A percentile compares a stretch with the other conserved stretches of the same genome.
Conservation (phyloP, 2,329 filamentous ascomycete species). For the Ramularia collo-cygni region DNA sequence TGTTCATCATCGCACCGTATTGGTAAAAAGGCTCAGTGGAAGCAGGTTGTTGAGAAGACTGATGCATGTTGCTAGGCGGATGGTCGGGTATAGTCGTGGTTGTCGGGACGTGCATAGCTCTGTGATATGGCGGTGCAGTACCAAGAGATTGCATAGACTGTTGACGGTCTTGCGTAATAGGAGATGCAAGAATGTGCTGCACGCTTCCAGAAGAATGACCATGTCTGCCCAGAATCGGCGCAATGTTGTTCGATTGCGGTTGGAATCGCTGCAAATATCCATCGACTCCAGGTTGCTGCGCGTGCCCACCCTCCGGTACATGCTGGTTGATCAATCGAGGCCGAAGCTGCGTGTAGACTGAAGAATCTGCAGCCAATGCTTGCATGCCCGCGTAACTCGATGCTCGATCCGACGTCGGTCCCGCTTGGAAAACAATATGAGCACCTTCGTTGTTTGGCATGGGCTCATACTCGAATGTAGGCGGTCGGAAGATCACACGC, state of each 20-base stretch:
- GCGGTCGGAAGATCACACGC: slow-evolving; percentile 72
- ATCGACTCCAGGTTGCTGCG: no score
- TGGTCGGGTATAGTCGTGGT: slow-evolving; percentile 3
- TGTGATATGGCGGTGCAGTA: no score
- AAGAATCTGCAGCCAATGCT: slow-evolving; percentile 3
- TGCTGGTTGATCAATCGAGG: slow-evolving; percentile 9
- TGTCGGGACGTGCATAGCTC: no score
- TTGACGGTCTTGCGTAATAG: no score
- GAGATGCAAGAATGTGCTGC: no score
- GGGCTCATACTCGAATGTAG: slow-evolving; percentile 52
- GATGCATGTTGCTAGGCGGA: slow-evolving; percentile 6
- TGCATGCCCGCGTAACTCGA: slow-evolving; percentile 2
- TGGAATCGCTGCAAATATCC: no score
- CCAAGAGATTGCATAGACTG: no score
- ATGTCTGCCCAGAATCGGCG: no score
- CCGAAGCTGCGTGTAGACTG: slow-evolving; percentile 10
- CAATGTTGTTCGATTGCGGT: no score
- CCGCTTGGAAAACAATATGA: slow-evolving; percentile 32
- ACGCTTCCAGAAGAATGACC: no score
- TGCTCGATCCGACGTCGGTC: slow-evolving; percentile 5
- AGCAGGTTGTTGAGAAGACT: slow-evolving; percentile 1
- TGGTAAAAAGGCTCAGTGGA: slow-evolving; percentile 1
- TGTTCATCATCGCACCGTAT: slow-evolving; percentile 1
- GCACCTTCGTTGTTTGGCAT: slow-evolving; percentile 35
- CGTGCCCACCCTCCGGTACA: slow-evolving; percentile 1